Evolutionary conservation across 306 rosid genomes (phyloP).

Genomic region (Macrotyloma uniflorum): DNA sequence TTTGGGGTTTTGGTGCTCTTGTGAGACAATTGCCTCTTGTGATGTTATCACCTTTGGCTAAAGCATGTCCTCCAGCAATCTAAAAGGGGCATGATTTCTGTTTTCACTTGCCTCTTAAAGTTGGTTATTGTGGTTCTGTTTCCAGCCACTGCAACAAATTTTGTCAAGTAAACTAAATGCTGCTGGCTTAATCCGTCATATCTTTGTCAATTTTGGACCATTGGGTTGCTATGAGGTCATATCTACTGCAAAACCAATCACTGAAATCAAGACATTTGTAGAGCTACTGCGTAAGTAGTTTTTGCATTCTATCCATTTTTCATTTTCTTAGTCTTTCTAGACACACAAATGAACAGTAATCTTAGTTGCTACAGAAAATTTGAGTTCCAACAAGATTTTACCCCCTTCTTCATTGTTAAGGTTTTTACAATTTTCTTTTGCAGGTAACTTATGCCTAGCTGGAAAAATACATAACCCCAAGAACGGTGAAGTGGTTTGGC

Average conservation of each 20-base stretch:
- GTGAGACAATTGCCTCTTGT: neutral
- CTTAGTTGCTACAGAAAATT: too few species aligned
- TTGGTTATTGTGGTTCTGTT: neutral
- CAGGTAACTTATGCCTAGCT: neutral
- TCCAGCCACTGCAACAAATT: neutral
- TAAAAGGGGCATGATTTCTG: neutral
- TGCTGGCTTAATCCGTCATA: neutral
- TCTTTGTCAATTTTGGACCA: conserved; percentile 1
- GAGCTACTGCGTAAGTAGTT: neutral
- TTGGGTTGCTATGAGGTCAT: neutral
- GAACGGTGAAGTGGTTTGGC: neutral
- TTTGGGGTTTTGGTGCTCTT: neutral
- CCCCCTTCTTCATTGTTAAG: neutral
- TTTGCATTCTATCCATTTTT: neutral
- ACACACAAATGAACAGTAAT: too few species aligned
- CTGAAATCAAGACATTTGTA: too few species aligned
- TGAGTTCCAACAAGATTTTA: neutral
- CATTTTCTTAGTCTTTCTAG: too few species aligned
- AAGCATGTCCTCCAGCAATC: too few species aligned
- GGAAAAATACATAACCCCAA: neutral
- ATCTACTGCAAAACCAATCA: neutral
- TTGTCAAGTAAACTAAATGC: neutral
- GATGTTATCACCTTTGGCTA: neutral
- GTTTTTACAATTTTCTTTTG: neutral
- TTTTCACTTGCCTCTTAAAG: neutral